Conservation (phyloP, 306 rosid species). For the Citrullus colocynthis region DNA sequence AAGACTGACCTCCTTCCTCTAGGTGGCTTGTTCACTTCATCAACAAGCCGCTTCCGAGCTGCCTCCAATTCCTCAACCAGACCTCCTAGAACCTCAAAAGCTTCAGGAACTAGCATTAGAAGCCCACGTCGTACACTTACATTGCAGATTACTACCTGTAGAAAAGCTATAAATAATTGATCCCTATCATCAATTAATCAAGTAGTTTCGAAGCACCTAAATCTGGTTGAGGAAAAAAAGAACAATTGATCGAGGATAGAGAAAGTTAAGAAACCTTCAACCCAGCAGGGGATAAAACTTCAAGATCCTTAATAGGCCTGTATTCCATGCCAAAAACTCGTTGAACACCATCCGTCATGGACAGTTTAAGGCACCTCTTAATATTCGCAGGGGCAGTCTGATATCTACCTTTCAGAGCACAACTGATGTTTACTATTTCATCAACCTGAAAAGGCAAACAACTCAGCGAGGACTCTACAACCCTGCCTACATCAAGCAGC, state of each 20-base stretch:
- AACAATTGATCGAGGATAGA: background rate
- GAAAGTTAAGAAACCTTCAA: conserved; percentile 45
- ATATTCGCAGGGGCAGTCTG: conserved; percentile 44
- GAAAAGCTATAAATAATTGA: background rate
- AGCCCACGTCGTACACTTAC: conserved; percentile 73
- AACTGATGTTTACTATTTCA: conserved; percentile 57
- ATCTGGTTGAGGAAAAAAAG: background rate
- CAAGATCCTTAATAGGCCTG: conserved; percentile 69
- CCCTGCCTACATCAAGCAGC: background rate
- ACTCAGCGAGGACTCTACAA: background rate
- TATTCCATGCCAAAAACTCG: conserved; percentile 84
- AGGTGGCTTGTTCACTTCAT: conserved; percentile 79
- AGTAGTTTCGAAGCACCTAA: background rate
- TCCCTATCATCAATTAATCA: background rate
- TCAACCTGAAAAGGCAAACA: conserved; percentile 41
- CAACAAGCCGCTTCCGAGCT: conserved; percentile 62
- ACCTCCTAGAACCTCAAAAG: conserved; percentile 68
- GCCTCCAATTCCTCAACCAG: conserved; percentile 74
- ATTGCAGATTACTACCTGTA: conserved; percentile 61
- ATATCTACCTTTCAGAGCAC: conserved; percentile 59
- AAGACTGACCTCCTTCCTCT: conserved; percentile 59
- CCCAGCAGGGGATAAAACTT: conserved; percentile 71
- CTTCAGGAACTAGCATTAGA: conserved; percentile 80
- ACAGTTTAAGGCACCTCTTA: conserved; percentile 78
- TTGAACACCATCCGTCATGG: conserved; percentile 83